phyloP scores from a whole-genome alignment of 805 yeast genomes.

The Diddensiella transvaalensis region DNA sequence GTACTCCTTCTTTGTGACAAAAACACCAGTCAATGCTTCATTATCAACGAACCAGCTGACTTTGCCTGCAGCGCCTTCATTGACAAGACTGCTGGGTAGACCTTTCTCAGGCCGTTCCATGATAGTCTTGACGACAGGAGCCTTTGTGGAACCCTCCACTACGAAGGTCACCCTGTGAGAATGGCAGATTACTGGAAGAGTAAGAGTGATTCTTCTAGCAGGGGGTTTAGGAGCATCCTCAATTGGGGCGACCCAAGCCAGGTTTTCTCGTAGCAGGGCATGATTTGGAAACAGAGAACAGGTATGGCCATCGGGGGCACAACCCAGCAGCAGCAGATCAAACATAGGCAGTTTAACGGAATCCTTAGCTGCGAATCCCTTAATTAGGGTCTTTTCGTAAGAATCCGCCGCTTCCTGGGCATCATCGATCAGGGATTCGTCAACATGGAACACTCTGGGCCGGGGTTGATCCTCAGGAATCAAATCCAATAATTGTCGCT shows the following conservation, averaged over 20 bases:
- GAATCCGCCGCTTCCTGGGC: slow-evolving; percentile 88
- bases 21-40: slow-evolving; percentile 80
- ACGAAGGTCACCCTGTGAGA: slow-evolving; percentile 90
- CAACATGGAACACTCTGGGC: slow-evolving; percentile 81
- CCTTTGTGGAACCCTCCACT: slow-evolving; percentile 94
- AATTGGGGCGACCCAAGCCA: slow-evolving; percentile 95
- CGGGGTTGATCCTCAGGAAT: slow-evolving; percentile 46
- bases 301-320: slow-evolving; percentile 98
- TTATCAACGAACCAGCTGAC: slow-evolving; percentile 97
- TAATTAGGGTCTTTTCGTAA: slow-evolving; percentile 81
- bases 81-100: slow-evolving; percentile 86
- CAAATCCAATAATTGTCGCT: slow-evolving; percentile 72
- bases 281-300: slow-evolving; percentile 95
- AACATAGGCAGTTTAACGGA: slow-evolving; percentile 94
- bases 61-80: slow-evolving; percentile 94
- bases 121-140: slow-evolving; percentile 83
- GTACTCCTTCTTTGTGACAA: slow-evolving; percentile 67
- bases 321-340: slow-evolving; percentile 85
- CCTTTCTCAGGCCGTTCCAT: slow-evolving; percentile 98
- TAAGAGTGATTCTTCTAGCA: slow-evolving; percentile 75
- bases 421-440: slow-evolving; percentile 58
- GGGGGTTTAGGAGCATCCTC: slow-evolving; percentile 91
- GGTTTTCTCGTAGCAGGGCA: slow-evolving; percentile 79
- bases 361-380: slow-evolving; percentile 93
- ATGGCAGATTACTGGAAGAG: slow-evolving; percentile 93